Evolutionary conservation across 805 yeast species (phyloP).

Genomic region (Kuraishia borneana): DNA sequence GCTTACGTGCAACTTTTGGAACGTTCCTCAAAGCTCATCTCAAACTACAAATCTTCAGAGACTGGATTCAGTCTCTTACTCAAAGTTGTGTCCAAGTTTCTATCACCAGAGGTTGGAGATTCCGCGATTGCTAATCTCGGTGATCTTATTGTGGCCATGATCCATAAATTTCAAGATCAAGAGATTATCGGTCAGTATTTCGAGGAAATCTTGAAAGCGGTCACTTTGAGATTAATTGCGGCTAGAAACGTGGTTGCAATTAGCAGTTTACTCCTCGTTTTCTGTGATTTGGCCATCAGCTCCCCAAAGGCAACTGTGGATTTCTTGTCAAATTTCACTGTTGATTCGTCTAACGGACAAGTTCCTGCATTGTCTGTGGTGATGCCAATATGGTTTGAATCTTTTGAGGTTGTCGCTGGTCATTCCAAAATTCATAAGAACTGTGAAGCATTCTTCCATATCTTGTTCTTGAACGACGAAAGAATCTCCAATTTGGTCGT

Average conservation of each 20-base stretch:
- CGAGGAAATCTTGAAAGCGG: slow-evolving; percentile 58
- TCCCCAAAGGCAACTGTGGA: slow-evolving; percentile 56
- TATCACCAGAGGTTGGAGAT: slow-evolving; percentile 65
- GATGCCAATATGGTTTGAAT: slow-evolving; percentile 71
- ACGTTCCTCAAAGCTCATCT: slow-evolving; percentile 23
- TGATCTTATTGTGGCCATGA: slow-evolving; percentile 21
- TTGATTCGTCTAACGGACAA: slow-evolving; percentile 12
- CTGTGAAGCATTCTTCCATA: slow-evolving; percentile 58
- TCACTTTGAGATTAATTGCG: slow-evolving; percentile 50
- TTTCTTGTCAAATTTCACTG: slow-evolving; percentile 35
- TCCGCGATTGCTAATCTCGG: slow-evolving; percentile 78
- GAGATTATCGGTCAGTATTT: slow-evolving; percentile 28
- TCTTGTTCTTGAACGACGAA: slow-evolving; percentile 48
- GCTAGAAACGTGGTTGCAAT: slow-evolving; percentile 65
- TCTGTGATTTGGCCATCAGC: slow-evolving; percentile 55
- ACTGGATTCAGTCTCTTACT: slow-evolving; percentile 49
- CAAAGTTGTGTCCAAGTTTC: slow-evolving; percentile 51
- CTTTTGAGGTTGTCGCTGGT: slow-evolving; percentile 76
- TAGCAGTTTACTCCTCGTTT: slow-evolving; percentile 67
- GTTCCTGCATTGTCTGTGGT: slow-evolving; percentile 40
- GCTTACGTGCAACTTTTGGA: slow-evolving; percentile 52
- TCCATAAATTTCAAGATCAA: slow-evolving; percentile 20
- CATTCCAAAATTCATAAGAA: slow-evolving; percentile 56
- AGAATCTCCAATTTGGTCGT: slow-evolving; percentile 43
- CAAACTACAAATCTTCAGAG: slow-evolving; percentile 18